A percentile compares a stretch with the other conserved stretches of the same genome.
phyloP scores from a whole-genome alignment of 75 land plant species.

The Cryptomeria japonica region DNA sequence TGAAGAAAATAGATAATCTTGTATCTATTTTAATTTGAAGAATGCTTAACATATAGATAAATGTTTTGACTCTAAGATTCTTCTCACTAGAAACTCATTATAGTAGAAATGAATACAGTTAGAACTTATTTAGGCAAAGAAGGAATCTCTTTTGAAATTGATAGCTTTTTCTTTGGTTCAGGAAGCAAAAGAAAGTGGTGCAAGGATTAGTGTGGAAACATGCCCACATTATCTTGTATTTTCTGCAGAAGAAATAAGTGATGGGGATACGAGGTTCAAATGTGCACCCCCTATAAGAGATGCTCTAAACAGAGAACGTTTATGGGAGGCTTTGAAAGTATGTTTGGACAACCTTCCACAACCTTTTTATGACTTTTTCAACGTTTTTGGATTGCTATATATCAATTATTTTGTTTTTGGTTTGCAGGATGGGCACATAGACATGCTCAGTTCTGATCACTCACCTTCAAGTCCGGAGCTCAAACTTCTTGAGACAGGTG shows the following conservation, averaged over 20 bases:
- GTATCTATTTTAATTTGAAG: neutral
- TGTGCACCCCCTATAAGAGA: constrained; percentile 95
- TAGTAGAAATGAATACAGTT: neutral
- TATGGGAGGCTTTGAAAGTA: constrained; percentile 89
- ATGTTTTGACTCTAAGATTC: neutral
- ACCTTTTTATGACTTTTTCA: neutral
- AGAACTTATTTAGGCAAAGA: neutral
- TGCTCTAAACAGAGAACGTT: constrained; percentile 53
- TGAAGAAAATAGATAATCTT: neutral
- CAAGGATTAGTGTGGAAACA: constrained; percentile 84
- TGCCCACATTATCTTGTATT: constrained; percentile 97
- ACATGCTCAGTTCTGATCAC: constrained; percentile 96
- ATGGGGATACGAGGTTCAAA: constrained; percentile 95
- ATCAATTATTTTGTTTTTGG: neutral
- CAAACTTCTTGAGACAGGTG: constrained; percentile 75
- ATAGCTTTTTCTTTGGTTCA: constrained; percentile 21
- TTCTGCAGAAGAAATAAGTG: constrained; percentile 83
- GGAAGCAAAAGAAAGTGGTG: constrained; percentile 79
- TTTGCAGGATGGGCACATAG: constrained; percentile 75
- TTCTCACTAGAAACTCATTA: neutral
- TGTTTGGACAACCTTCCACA: neutral
- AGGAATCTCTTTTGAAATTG: neutral
- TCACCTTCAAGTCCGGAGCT: constrained; percentile 84
- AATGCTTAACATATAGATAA: neutral
- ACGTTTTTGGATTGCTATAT: neutral